A percentile compares a stretch with the other conserved stretches of the same genome.
phyloP scores from a whole-genome alignment of 768 basidiomycete species.

The Gymnopilus dilepis region DNA sequence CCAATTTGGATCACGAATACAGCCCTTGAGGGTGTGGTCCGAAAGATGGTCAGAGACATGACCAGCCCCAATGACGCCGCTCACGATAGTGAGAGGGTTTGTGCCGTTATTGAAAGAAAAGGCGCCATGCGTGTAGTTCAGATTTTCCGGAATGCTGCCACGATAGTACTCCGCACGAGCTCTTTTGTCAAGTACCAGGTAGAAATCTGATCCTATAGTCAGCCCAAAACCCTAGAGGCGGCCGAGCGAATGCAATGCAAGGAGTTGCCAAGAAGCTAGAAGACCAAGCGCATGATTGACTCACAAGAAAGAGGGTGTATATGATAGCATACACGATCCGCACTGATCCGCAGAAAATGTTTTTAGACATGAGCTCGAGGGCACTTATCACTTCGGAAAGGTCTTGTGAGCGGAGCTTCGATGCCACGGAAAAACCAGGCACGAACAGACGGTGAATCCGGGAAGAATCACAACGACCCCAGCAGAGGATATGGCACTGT shows the following conservation, averaged over 20 bases:
- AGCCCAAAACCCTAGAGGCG: constrained; percentile 78
- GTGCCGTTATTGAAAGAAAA: constrained; percentile 57
- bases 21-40: constrained; percentile 62
- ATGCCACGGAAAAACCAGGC: constrained; percentile 4
- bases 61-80: constrained; percentile 54
- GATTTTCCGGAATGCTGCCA: constrained; percentile 42
- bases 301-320: constrained; percentile 80
- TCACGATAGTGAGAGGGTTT: constrained; percentile 36
- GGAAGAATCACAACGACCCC: constrained; percentile 92
- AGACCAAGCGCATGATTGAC: constrained; percentile 20
- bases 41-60: constrained; percentile 37
- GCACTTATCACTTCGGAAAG: constrained; percentile 68
- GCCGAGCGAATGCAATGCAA: no score
- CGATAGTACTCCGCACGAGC: constrained; percentile 58
- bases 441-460: constrained; percentile 81
- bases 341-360: constrained; percentile 81
- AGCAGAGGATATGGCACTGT: constrained; percentile 87
- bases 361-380: constrained; percentile 80
- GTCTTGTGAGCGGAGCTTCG: not conserved
- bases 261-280: no score
- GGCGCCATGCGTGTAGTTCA: constrained; percentile 57
- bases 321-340: constrained; percentile 87
- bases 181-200: constrained; percentile 68
- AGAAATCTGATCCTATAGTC: constrained; percentile 83
- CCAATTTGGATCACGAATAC: constrained; percentile 74